These are phyloP conservation scores for Aegilops umbellulata DNA, from an alignment of 176 grass and related monocot species.

Conservation along the genomic window DNA sequence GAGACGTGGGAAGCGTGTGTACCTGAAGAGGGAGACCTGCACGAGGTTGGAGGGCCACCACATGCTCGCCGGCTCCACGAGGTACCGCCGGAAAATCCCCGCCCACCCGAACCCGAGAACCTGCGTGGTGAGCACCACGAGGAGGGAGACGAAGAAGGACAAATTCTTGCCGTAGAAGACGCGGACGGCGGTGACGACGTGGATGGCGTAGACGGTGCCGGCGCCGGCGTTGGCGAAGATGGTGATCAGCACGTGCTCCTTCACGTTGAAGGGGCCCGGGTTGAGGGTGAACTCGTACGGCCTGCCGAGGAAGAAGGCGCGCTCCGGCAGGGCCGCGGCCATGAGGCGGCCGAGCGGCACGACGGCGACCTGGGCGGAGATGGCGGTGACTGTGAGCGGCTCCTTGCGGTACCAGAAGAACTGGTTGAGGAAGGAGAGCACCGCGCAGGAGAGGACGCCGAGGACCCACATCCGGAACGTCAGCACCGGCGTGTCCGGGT, in stretches of 20 bases:
- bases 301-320: slow-evolving; percentile 28
- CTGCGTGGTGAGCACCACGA: slow-evolving; percentile 89
- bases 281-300: slow-evolving; percentile 63
- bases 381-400: slow-evolving; percentile 80
- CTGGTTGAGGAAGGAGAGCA: slow-evolving; percentile 90
- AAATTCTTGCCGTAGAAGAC: slow-evolving; percentile 78
- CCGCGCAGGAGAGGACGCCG: slow-evolving; percentile 58
- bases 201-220: slow-evolving; percentile 80
- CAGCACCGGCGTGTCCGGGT: slow-evolving; percentile 57
- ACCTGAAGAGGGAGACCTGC: slow-evolving; percentile 78
- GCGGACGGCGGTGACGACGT: slow-evolving; percentile 67
- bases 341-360: slow-evolving; percentile 75
- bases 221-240: slow-evolving; percentile 95
- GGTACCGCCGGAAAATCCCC: slow-evolving; percentile 85
- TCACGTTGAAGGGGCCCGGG: slow-evolving; percentile 77
- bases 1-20: background rate
- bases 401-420: slow-evolving; percentile 98
- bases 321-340: slow-evolving; percentile 42
- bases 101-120: slow-evolving; percentile 91
- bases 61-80: slow-evolving; percentile 90
- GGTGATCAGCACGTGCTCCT: slow-evolving; percentile 95
- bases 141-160: slow-evolving; percentile 72
- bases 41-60: slow-evolving; percentile 97
- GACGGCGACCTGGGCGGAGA: slow-evolving; percentile 89
- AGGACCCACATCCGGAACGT: slow-evolving; percentile 96